Conservation (phyloP, 2,329 filamentous ascomycete genomes). For the Trichoderma semiorbis region DNA sequence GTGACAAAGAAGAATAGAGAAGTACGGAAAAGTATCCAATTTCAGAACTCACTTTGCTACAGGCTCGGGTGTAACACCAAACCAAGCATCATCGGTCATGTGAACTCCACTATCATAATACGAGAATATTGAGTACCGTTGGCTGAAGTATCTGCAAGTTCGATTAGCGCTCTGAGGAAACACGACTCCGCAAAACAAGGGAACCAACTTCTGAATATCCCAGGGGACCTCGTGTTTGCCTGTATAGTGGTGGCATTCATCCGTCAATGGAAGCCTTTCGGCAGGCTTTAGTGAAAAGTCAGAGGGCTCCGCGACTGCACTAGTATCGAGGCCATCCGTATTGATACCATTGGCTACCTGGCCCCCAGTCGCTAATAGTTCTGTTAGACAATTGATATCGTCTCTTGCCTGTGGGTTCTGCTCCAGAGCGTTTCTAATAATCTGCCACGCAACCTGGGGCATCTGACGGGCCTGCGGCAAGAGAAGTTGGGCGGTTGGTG, state of each 20-base stretch:
- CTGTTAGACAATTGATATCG: not conserved
- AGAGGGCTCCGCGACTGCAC: not conserved
- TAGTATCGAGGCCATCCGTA: not conserved
- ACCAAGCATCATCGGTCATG: constrained; percentile 95
- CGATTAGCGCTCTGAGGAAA: not conserved
- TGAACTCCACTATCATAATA: constrained; percentile 82
- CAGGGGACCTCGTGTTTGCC: constrained; percentile 67
- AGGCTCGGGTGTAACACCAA: constrained; percentile 90
- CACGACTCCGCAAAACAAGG: too few species aligned
- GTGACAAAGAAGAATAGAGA: not conserved
- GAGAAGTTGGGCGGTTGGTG: constrained; percentile 7
- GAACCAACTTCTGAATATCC: constrained; percentile 75
- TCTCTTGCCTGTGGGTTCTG: not conserved
- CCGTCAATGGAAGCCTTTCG: constrained; percentile 50
- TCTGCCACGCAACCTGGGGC: constrained; percentile 4
- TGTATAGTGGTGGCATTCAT: constrained; percentile 72
- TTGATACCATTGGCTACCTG: not conserved
- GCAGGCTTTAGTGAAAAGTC: constrained; percentile 39
- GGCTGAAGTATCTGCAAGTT: constrained; percentile 73
- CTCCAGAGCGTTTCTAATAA: not conserved
- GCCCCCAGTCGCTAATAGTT: not conserved
- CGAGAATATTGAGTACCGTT: constrained; percentile 83
- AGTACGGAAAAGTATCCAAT: not conserved
- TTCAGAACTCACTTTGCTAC: constrained; percentile 66
- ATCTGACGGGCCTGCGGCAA: constrained; percentile 12